Evolutionary conservation across 2,329 filamentous ascomycete genomes (phyloP), one percentile per base, ranked within the genome.

Genomic region (Cordyceps cateniannulata): DNA sequence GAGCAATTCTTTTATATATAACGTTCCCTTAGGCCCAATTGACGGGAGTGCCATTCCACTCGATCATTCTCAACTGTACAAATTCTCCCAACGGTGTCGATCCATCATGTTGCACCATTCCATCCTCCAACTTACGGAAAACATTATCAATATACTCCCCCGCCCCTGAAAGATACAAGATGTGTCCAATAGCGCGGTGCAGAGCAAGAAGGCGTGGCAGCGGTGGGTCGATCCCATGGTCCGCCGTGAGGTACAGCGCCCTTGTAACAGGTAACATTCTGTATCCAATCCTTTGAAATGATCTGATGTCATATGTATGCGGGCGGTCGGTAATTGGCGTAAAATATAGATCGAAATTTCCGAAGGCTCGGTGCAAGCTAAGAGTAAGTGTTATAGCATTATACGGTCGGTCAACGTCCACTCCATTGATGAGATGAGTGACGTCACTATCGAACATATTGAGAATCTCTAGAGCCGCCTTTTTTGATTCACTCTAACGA

Each of bases 381-480:
- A 42, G 42, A 14, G 64, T 68, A 18, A 69, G 64, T 5, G 66
- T 64, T 3, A 68, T 32, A 20, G 75, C 74, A 64, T 79, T 78
- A 25, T 65, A 63, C 25, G 73, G 72, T 52, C 70, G 69, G 64
- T 78, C 74, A 48, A n/a, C 45, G 12, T 48, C 45, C 29, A 63
- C 58, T 53, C 74, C 75, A 48, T 76, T 68, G 53, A 77, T 76
- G 1, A 76, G 57, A 65, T 72, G 65, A 10, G 66, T 66, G 40
- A 72, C 66, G 27, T 69, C 71, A 35, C 54, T 65, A 61, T 77
- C 73, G 61, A 79, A 76, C 73, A 78, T 77, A 29, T 77, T 74
- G 2, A 77, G 70, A 44, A 78, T 71, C 20, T 66, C 65, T 10
- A 77, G 65, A 8, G 73, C 71, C 0, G 69, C 67, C 67, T 71